Conservation (phyloP, 1,139 yeast genomes). For the Scheffersomyces parashehatae region DNA sequence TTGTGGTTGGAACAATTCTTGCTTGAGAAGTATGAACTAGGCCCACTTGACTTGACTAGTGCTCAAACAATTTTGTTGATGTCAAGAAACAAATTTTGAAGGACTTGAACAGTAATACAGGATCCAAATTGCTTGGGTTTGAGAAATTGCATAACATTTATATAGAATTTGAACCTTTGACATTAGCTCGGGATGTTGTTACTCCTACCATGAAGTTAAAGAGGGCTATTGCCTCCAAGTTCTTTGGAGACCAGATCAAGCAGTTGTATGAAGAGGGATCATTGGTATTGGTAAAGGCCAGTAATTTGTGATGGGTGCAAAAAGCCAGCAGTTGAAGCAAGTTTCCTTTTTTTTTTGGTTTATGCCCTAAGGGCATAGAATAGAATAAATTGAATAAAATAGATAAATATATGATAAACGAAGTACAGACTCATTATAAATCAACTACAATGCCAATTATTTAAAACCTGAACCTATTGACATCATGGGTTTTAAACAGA, state of each 20-base stretch:
- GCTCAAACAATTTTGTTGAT: conserved; percentile 15
- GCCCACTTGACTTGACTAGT: conserved; percentile 12
- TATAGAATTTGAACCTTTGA: conserved; percentile 26
- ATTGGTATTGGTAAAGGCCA: conserved; percentile 12
- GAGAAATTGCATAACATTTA: conserved; percentile 24
- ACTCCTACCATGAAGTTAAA: conserved; percentile 29
- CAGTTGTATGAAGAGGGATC: conserved; percentile 25
- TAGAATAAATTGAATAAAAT: no score
- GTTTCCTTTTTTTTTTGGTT: no score
- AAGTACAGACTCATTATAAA: no score
- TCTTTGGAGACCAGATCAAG: conserved; percentile 18
- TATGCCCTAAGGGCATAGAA: no score
- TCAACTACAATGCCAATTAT: no score
- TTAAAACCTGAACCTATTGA: no score
- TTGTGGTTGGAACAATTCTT: conserved; percentile 17
- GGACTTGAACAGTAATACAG: conserved; percentile 10
- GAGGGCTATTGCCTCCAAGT: conserved; percentile 25
- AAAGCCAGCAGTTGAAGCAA: no score
- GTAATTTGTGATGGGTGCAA: no score
- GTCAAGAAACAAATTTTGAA: conserved; percentile 11
- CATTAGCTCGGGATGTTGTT: conserved; percentile 20
- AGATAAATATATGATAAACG: no score
- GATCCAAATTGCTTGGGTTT: conserved; percentile 18
- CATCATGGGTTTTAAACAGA: no score
- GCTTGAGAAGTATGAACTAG: conserved; percentile 13